Percentiles rank a stretch among this genome's conserved stretches.
Evolutionary conservation across 2,329 filamentous ascomycete genomes (phyloP).

Genomic region (Aspergillus spinulosporus): DNA sequence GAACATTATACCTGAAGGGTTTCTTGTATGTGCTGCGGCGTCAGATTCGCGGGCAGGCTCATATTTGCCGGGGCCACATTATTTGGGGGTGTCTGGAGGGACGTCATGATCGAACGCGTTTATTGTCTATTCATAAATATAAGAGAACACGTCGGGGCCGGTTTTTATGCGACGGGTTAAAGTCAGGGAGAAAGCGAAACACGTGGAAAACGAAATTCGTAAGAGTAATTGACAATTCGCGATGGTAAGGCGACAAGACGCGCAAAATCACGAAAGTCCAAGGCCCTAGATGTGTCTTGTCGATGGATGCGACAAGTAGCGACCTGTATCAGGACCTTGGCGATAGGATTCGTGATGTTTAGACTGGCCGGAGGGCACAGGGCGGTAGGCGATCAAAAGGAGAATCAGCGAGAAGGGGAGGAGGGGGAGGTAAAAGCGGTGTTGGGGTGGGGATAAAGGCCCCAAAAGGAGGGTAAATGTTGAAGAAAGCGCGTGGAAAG

Average conservation of each 20-base stretch:
- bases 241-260: constrained; percentile 24
- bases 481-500: constrained; percentile 34
- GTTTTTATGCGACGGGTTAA: constrained; percentile 25
- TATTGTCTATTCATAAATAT: constrained; percentile 34
- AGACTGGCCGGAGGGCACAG: constrained; percentile 22
- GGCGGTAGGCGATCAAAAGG: constrained; percentile 25
- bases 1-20: constrained; percentile 53
- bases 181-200: constrained; percentile 22
- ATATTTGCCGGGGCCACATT: constrained; percentile 66
- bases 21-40: constrained; percentile 75
- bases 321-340: constrained; percentile 34
- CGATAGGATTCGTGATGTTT: constrained; percentile 37
- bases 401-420: constrained; percentile 21
- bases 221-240: constrained; percentile 27
- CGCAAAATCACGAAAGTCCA: constrained; percentile 24
- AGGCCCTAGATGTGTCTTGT: constrained; percentile 23
- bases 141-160: constrained; percentile 18
- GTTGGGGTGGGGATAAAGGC: constrained; percentile 21
- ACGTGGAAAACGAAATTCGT: constrained; percentile 19
- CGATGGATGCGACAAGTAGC: constrained; percentile 30
- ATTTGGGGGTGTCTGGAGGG: constrained; percentile 68
- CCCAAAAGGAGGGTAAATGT: constrained; percentile 29
- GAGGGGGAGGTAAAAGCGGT: constrained; percentile 22
- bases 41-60: constrained; percentile 66
- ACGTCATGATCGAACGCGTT: constrained; percentile 65